A percentile compares a stretch with the other conserved stretches of the same genome.
These are phyloP conservation scores for Turnera subulata DNA, from an alignment of 345 rosid species.

Conservation along the genomic window DNA sequence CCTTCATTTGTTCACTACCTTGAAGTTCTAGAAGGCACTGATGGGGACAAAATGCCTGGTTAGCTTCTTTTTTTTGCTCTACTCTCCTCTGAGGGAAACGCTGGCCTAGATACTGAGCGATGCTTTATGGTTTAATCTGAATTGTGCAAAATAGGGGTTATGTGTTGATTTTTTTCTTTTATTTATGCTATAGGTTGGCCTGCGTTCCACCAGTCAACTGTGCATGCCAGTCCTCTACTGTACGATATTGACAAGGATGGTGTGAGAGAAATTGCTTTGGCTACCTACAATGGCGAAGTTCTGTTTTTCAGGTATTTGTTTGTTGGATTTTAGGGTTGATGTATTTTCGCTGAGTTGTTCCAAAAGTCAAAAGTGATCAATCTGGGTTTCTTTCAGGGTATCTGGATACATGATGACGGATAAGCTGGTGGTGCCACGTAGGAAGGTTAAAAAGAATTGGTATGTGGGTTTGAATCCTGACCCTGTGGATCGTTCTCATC, in stretches of 20 bases:
- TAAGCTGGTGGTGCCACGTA: conserved; percentile 85
- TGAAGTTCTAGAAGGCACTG: conserved; percentile 97
- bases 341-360: neutral
- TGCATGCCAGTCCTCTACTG: conserved; percentile 92
- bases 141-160: neutral
- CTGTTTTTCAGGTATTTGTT: conserved; percentile 77
- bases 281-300: conserved; percentile 95
- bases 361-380: neutral
- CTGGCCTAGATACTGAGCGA: neutral
- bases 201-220: conserved; percentile 96
- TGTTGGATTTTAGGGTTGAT: neutral
- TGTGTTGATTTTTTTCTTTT: neutral
- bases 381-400: conserved; percentile 47
- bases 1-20: conserved; percentile 97
- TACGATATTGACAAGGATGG: conserved; percentile 97
- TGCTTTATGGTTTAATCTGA: too few relatives aligned
- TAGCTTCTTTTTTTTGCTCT: neutral
- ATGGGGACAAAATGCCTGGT: conserved; percentile 99
- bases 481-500: conserved; percentile 93
- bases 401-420: conserved; percentile 97
- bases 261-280: conserved; percentile 88
- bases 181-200: conserved; percentile 74
- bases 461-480: conserved; percentile 77
- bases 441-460: conserved; percentile 88
- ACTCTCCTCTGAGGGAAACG: neutral